Evolutionary conservation across 2,329 filamentous ascomycete genomes (phyloP), one percentile per base, ranked within the genome.

Genomic region (Colletotrichum sp.): DNA sequence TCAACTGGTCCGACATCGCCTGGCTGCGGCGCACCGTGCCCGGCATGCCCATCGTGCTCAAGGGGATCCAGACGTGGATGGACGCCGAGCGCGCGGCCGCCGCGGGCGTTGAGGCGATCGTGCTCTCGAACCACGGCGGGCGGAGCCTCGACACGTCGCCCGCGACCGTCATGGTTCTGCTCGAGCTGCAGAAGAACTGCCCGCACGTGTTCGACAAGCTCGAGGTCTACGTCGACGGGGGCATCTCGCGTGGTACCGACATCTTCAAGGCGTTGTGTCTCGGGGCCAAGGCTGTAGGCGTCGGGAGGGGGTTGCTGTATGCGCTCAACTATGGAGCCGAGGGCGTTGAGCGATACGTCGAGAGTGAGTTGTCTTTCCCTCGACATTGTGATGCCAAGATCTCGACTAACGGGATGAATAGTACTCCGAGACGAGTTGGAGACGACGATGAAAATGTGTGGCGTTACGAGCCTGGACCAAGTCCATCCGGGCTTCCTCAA

Each of bases 51-150:
- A 78, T 95, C 86, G 84, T 92, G 77, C 64, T 95, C 30, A 95
- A 95, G 82, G 93, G 93, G 0, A 90, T 95, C n/a, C 92, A 95
- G 84, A 90, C 89, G 16, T 89, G 90, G 0, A 85, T 87, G 55
- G 94, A 95, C 81, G 93, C 93, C 16, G 85, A 87, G 68, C 87
- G 86, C 78, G 91, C 91, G 3, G 87, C 92, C 43, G 87, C 93
- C 67, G 80, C 87, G 14, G 92, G 92, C 0, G 89, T 90, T 4
- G 90, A 95, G 77, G 93, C 91, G 0, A 93, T 95, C 63, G 88
- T 95, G 2, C 86, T 95, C 3, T 91, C 89, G 16, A 95, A 95
- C 78, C 94, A 95, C 81, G 94, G 93, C 2, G 93, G 93, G 0
- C 83, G 93, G 52, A 87, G 84, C 67, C 79, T 88, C 2, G 89